Evolutionary conservation across 768 basidiomycete genomes (phyloP), one percentile per base, ranked within the genome.

Genomic region (Calvatia gigantea): DNA sequence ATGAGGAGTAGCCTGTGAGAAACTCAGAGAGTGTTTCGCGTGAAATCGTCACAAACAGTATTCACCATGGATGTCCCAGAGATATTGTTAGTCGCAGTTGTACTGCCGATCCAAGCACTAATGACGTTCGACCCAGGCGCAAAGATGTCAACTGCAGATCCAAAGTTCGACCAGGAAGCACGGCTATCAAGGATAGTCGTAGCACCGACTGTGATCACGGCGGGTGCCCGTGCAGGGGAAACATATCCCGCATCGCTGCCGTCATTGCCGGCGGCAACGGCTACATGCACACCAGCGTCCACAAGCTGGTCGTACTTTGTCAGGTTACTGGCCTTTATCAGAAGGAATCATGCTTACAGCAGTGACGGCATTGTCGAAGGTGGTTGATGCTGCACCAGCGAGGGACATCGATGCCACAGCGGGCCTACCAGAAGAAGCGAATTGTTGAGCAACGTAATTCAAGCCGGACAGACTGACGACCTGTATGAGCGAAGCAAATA

Each of bases 141-240:
- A 54, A 73, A 75, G 56, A 77, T 56, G 57, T 76, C 70, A 52
- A 78, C 70, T 44, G 65, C 59, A n/a, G 64, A 15, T 11, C 75
- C 76, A 45, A 62, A 73, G 65, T 77, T 76, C 37, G 74, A 76
- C 68, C 68, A 74, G 6, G 54, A 64, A 19, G 69, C 65, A 6
- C 70, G 62, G 1, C 59, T 59, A 48, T 74, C 75, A 2, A 58
- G 54, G 59, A 77, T 75, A 38, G 62, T 67, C 15, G 61, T 63
- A 7, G 75, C 72, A 31, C 71, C 76, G 25, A 78, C 72, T 8
- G 75, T 76, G 51, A 69, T 71, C 6, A 66, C 75, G 6, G 58
- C 56, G 2, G 68, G 59, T 1, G 65, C 67, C 47, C 71, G 67
- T 15, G 73, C 74, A 17, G 75, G 76, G 46, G 69, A 72, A 21